Conservation (phyloP, 129 eudicot species). For the Helianthus tuberosus region DNA sequence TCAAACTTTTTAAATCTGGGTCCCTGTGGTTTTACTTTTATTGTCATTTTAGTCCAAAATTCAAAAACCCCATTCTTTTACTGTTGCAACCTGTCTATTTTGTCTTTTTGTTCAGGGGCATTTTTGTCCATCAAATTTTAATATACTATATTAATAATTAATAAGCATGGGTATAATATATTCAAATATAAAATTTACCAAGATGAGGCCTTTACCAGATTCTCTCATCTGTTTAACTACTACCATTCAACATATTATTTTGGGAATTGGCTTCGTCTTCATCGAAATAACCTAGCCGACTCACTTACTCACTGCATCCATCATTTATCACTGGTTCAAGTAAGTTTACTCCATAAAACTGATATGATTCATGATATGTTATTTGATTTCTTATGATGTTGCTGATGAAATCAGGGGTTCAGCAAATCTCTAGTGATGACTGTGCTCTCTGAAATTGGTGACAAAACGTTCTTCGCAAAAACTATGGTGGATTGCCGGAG, state of each 20-base stretch:
- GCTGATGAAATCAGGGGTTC: slow-evolving; percentile 57
- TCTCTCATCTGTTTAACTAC: background rate
- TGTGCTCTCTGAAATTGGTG: slow-evolving; percentile 86
- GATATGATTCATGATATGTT: no score
- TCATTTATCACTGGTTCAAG: slow-evolving; percentile 58
- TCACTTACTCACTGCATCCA: slow-evolving; percentile 8
- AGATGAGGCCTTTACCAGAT: background rate
- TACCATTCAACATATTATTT: background rate
- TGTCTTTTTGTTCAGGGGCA: no score
- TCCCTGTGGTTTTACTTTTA: no score
- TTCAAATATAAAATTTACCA: background rate
- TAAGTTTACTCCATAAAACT: slow-evolving; percentile 17
- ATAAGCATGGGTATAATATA: no score
- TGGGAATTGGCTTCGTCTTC: background rate
- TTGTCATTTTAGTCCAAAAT: no score
- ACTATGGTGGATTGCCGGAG: no score
- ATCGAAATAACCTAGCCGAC: background rate
- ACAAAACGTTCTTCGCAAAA: slow-evolving; percentile 87
- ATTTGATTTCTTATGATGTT: background rate
- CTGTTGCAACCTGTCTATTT: no score
- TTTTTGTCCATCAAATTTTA: no score
- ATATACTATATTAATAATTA: no score
- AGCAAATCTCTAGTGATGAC: slow-evolving; percentile 93
- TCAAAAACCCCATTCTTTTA: no score
- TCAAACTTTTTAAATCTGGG: no score